Conservation (phyloP, 192 early-diverging fungal species). For the Geosiphon pyriformis region DNA sequence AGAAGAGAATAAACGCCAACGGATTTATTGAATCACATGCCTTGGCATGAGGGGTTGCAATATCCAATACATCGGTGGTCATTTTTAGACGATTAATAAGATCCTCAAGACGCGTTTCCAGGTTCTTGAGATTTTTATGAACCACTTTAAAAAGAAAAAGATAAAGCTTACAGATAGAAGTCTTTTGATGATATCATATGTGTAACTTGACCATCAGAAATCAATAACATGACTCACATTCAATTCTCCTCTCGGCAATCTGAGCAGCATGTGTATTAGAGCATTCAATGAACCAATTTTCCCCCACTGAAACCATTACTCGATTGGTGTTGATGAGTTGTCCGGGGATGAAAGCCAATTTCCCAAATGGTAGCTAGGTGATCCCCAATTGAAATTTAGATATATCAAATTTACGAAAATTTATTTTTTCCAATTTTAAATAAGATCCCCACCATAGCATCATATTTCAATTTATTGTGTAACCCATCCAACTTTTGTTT, state of each 20-base stretch:
- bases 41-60: neutral
- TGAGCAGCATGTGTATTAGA: conserved; percentile 67
- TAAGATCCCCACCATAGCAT: conserved; percentile 45
- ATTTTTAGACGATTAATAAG: neutral
- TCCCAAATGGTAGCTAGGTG: conserved; percentile 70
- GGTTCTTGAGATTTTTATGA: neutral
- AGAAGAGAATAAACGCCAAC: neutral
- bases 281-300: conserved; percentile 86
- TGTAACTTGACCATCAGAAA: neutral
- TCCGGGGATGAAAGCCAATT: conserved; percentile 85
- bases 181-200: neutral
- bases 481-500: conserved; percentile 40
- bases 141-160: conserved; percentile 2
- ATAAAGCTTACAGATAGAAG: conserved; percentile 11
- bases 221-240: conserved; percentile 44
- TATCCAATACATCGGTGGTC: conserved; percentile 15
- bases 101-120: conserved; percentile 5
- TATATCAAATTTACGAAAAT: neutral
- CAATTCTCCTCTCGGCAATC: conserved; percentile 64
- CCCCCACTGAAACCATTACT: conserved; percentile 80
- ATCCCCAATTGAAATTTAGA: neutral
- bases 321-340: conserved; percentile 90
- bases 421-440: neutral
- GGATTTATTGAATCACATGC: conserved; percentile 5
- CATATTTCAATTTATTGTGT: conserved; percentile 40